Base-by-base conservation (phyloP, 1,284 basidiomycete genomes). In the Ustilago xerochloae region DNA sequence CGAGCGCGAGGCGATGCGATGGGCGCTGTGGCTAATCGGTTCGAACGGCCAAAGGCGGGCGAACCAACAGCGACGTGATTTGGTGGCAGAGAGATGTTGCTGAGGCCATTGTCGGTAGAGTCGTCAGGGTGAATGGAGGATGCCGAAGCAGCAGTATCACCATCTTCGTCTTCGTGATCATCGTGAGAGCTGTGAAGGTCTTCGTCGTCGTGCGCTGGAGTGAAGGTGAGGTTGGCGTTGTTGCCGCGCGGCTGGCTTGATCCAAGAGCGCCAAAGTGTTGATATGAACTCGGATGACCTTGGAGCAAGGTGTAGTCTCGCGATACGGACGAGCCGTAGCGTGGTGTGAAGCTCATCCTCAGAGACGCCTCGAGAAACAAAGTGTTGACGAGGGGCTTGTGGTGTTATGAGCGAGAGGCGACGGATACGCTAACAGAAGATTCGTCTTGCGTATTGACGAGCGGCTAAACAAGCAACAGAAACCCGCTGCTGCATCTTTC, bases 291-390 rank as follows among this genome's bases (percentile, higher is more conserved):
- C 0, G 72, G 72, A 22, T 75, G 72, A 29, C 67, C 67, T 56
- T 75, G 72, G 1, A 75, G 54, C 30, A 75, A 49, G 5, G 63
- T 70, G 28, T 75, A 75, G 57, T 75, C 72, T 28, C 72, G 56
- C 20, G 72, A 52, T 20, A 75, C 67, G 51, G 72, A 75, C 33
- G 72, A 75, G 33, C 72, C 61, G 54, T 75, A 75, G 18, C 72
- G 72, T 7, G 66, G 56, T n/a, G 67, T 63, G 54, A 75, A 71
- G 57, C 67, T 70, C 72, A 75, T 75, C 18, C 39, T 45, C 26
- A 7, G 38, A 22, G 33, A 32, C 22, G 20, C 41, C 36, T 32
- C n/a, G n/a, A n/a, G 28, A 26, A 29, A 29, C 32, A 29, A 30
- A n/a, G 28, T 5, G 9, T 32, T 36, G 51, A 39, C 15, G 38